Base-by-base conservation (phyloP, 352 stramenopile species). In the Globisporangium emineosum region DNA sequence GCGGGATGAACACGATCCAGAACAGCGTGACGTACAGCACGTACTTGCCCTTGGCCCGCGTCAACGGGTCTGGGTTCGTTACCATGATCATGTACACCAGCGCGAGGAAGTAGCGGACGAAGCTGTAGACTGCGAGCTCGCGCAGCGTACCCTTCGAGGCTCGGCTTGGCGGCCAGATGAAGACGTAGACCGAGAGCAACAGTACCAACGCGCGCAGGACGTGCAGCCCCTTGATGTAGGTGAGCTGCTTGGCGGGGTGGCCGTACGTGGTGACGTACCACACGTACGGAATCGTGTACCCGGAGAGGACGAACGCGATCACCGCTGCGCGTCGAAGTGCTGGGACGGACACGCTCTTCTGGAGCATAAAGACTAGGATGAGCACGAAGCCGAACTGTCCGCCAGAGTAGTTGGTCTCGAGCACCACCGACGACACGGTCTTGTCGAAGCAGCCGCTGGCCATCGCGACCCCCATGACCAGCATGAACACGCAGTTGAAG, bases 71-170 rank as follows among this genome's bases (percentile, higher is more conserved):
- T n/a, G n/a, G n/a, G n/a, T n/a, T n/a, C n/a, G n/a, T n/a, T n/a
- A n/a, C n/a, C n/a, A n/a, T n/a, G n/a, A n/a, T n/a, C n/a, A n/a
- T n/a, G n/a, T n/a, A n/a, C n/a, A n/a, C n/a, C n/a, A n/a, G n/a
- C n/a, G n/a, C n/a, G n/a, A n/a, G n/a, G n/a, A n/a, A n/a, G n/a
- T n/a, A n/a, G n/a, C n/a, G n/a, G n/a, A n/a, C n/a, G n/a, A n/a
- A n/a, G n/a, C n/a, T n/a, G 58, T 84, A 82, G 21, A 85, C 25
- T 13, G 77, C 66, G 60, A 85, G 91, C 53, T 90, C 84, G 13
- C 78, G 78, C 9, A 93, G 49, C 0, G 79, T 68, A 10, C 68
- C 69, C 35, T 67, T 77, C n/a, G 62, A 83, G n/a, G 79, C 79
- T 8, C 79, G 67, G 5, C 65, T 67, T 0, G 76, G 78, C n/a